Evolutionary conservation across 2,329 filamentous ascomycete species (phyloP), one percentile per base, ranked within the genome.

Genomic region (Ophiostoma quercus): DNA sequence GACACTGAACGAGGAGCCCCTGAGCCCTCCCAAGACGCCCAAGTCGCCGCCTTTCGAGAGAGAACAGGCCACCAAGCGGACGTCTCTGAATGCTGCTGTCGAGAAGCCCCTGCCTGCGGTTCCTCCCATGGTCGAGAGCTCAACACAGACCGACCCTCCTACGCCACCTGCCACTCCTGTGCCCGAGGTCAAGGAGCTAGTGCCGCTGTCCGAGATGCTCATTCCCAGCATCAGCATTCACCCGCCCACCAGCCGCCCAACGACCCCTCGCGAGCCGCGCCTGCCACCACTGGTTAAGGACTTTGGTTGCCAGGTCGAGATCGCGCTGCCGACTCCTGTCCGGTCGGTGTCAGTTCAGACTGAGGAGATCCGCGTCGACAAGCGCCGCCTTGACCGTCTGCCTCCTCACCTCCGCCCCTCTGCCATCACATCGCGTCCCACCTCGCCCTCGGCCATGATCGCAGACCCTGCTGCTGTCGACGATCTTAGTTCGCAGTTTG

Each of bases 201-300:
- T 71, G 14, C 60, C 70, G 0, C 25, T 72, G 9, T 51, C 67
- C 11, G 79, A 79, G 73, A 79, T 87, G 71, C 76, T 83, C 4
- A 90, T 97, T 72, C 94, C 94, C 0, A 91, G 89, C 75, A 99
- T 99, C 76, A 91, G 92, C 70, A 92, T 99, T 68, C 91, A 96
- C 74, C 95, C 95, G 41, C 94, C 95, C 0, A 88, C 85, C 2
- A 96, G 92, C 69, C 87, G 91, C 66, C 93, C 94, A n/a, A 83
- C 89, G 4, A 93, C 92, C 1, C 92, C 92, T 1, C 86, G 85
- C 66, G 87, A 90, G 74, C 88, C 90, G 68, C 84, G 88, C 6
- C 86, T 96, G 69, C 88, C 96, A 39, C 93, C 93, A 69, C 88
- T 94, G 70, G 88, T 88, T 72, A 97, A 93, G 78, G 92, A 92